phyloP scores from a whole-genome alignment of 1,284 basidiomycete genomes.

The Marasmius oreades region DNA sequence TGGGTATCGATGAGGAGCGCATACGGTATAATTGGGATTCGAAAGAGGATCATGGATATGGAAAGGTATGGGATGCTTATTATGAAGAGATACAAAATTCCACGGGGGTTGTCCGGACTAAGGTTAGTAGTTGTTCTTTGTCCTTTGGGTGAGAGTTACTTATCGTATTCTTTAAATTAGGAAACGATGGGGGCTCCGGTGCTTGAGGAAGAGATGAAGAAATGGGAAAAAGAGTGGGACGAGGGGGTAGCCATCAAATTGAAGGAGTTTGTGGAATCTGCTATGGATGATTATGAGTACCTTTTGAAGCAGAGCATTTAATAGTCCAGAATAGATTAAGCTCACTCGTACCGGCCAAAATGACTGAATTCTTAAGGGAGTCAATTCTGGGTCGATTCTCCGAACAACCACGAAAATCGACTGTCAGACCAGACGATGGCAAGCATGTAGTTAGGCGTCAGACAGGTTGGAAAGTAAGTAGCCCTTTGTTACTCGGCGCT shows the following conservation, averaged over 20 bases:
- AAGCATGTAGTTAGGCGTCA: too few relatives aligned
- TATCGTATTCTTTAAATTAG: background rate
- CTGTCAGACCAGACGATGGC: too few relatives aligned
- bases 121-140: slow-evolving; percentile 1
- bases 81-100: slow-evolving; percentile 4
- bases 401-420: too few relatives aligned
- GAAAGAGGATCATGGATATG: background rate
- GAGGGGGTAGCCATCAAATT: slow-evolving; percentile 5
- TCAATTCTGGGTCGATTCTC: too few relatives aligned
- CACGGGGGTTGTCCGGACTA: slow-evolving; percentile 2
- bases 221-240: slow-evolving; percentile 12
- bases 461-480: too few relatives aligned
- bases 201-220: slow-evolving; percentile 5
- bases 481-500: too few relatives aligned
- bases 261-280: slow-evolving; percentile 6
- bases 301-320: slow-evolving; percentile 8
- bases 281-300: slow-evolving; percentile 11
- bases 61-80: slow-evolving; percentile 3
- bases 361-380: background rate
- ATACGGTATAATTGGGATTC: slow-evolving; percentile 9
- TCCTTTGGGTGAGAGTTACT: too few relatives aligned
- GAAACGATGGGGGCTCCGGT: slow-evolving; percentile 3
- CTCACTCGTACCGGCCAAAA: too few relatives aligned
- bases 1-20: slow-evolving; percentile 2
- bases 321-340: background rate